These are phyloP conservation scores for Alternaria sp. DNA, from an alignment of 2,329 filamentous ascomycete genomes.

Conservation along the genomic window DNA sequence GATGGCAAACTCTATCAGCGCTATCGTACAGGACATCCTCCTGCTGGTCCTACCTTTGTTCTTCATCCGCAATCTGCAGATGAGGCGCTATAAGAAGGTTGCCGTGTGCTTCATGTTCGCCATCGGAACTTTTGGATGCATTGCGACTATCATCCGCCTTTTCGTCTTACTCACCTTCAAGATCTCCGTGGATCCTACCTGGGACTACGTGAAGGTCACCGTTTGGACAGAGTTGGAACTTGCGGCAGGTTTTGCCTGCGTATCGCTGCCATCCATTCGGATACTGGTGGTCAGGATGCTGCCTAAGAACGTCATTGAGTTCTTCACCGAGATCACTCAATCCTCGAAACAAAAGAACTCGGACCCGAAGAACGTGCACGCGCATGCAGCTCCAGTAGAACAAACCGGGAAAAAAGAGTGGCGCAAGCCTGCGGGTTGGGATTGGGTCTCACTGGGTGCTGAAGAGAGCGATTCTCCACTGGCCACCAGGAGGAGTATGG, in stretches of 20 bases:
- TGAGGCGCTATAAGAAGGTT: conserved; percentile 27
- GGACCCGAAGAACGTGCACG: neutral
- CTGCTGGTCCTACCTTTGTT: conserved; percentile 32
- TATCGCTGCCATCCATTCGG: conserved; percentile 33
- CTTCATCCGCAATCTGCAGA: conserved; percentile 30
- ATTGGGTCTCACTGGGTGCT: conserved; percentile 4
- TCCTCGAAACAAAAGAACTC: conserved; percentile 1
- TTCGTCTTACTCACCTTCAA: conserved; percentile 28
- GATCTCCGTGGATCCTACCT: conserved; percentile 35
- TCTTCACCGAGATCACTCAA: conserved; percentile 14
- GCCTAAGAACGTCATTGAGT: conserved; percentile 13
- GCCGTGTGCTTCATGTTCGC: conserved; percentile 34
- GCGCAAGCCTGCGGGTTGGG: conserved; percentile 15
- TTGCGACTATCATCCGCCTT: conserved; percentile 35
- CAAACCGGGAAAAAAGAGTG: conserved; percentile 2
- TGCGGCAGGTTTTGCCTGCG: conserved; percentile 27
- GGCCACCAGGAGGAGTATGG: conserved; percentile 7
- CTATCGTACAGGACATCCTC: conserved; percentile 34
- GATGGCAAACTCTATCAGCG: conserved; percentile 29
- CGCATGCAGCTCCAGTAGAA: neutral
- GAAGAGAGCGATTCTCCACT: neutral
- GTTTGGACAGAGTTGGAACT: conserved; percentile 39
- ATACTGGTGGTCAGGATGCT: conserved; percentile 22
- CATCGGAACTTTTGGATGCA: conserved; percentile 35
- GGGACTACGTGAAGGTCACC: conserved; percentile 30